Evolutionary conservation across 202 grass and related monocot species (phyloP).

Genomic region (Dendrocalamus latiflorus): DNA sequence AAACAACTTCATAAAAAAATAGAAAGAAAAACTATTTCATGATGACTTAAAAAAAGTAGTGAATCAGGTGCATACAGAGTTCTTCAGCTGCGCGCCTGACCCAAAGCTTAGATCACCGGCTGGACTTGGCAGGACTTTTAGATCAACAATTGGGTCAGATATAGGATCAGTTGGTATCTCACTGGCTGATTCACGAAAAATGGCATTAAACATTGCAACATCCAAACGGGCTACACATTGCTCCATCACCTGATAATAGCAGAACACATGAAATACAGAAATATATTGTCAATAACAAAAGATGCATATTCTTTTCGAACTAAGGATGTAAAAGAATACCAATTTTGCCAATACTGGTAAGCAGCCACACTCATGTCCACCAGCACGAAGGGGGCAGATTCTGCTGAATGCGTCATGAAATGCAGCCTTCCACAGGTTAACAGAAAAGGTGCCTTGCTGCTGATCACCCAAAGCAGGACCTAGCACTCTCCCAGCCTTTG

Average conservation of each 20-base stretch:
- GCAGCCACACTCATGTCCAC: conserved; percentile 80
- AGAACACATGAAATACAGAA: conserved; percentile 10
- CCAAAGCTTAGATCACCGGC: conserved; percentile 92
- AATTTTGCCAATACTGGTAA: conserved; percentile 70
- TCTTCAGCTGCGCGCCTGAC: conserved; percentile 90
- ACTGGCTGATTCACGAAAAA: conserved; percentile 75
- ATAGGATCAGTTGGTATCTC: conserved; percentile 94
- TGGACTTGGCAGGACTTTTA: conserved; percentile 88
- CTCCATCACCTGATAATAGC: conserved; percentile 78
- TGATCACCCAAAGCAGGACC: conserved; percentile 65
- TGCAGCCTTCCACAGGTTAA: conserved; percentile 86
- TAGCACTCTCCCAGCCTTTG: conserved; percentile 48
- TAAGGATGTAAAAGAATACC: conserved; percentile 49
- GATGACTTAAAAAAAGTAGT: conserved; percentile 21
- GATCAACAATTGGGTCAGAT: conserved; percentile 82
- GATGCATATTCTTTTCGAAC: not conserved
- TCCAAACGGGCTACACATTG: conserved; percentile 90
- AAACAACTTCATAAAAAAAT: not conserved
- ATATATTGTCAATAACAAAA: conserved; percentile 23
- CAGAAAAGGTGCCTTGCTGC: conserved; percentile 71
- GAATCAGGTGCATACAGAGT: conserved; percentile 59
- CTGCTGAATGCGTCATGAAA: conserved; percentile 71
- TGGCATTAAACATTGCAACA: conserved; percentile 98
- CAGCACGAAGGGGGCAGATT: conserved; percentile 78
- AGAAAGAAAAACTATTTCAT: not conserved